A percentile compares a stretch with the other conserved stretches of the same genome.
phyloP scores from a whole-genome alignment of 306 rosid genomes.

The Neltuma alba region DNA sequence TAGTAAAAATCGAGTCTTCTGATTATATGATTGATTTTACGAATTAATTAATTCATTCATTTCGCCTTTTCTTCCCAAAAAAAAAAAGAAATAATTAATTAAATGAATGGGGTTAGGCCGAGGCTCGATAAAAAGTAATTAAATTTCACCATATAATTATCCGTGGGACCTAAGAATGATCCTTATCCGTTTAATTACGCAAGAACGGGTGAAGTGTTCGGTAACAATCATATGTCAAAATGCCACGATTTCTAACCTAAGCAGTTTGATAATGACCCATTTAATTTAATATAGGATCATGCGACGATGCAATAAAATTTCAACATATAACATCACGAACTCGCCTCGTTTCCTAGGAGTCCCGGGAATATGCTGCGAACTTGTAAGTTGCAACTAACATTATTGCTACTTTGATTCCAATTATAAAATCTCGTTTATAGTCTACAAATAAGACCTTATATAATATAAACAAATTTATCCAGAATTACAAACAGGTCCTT shows the following conservation, averaged over 20 bases:
- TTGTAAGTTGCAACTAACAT: too few species aligned
- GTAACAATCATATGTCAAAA: constrained; percentile 38
- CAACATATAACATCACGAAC: constrained; percentile 30
- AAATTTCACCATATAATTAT: not conserved
- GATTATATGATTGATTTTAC: not conserved
- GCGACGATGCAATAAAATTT: not conserved
- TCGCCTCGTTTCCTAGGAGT: not conserved
- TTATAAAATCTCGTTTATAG: too few species aligned
- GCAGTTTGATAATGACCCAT: not conserved
- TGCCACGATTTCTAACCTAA: constrained; percentile 36
- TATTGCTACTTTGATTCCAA: too few species aligned
- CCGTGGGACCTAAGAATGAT: not conserved
- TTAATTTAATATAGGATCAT: not conserved
- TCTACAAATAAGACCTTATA: too few species aligned
- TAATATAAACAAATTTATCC: not conserved
- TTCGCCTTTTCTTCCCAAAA: too few species aligned
- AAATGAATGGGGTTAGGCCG: not conserved
- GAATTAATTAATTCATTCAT: not conserved
- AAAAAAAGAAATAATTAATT: too few species aligned
- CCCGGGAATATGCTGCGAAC: not conserved
- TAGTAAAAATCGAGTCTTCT: not conserved
- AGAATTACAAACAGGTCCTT: not conserved
- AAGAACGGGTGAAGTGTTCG: constrained; percentile 32
- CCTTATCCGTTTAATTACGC: constrained; percentile 14
- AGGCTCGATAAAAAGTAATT: not conserved